phyloP scores from a whole-genome alignment of 164 flowering plant species.

The Amborella trichopoda region DNA sequence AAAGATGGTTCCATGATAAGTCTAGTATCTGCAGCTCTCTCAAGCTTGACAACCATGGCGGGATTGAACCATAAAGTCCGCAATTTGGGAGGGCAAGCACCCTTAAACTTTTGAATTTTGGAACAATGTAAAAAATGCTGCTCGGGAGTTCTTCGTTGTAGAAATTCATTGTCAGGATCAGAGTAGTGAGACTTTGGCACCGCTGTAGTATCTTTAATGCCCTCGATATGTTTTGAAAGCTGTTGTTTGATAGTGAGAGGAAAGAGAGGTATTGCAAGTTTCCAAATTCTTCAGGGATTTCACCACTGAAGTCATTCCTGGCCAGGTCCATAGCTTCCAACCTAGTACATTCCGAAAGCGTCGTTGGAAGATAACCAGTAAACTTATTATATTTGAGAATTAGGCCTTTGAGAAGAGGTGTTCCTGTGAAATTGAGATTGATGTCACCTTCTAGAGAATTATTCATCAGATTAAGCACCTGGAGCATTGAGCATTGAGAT shows the following conservation, averaged over 20 bases:
- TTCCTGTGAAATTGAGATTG: constrained; percentile 41
- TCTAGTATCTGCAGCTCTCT: constrained; percentile 50
- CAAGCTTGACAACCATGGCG: constrained; percentile 44
- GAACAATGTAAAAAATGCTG: constrained; percentile 24
- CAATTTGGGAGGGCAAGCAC: constrained; percentile 52
- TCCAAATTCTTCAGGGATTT: constrained; percentile 33
- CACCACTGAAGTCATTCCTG: constrained; percentile 41
- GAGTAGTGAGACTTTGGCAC: constrained; percentile 55
- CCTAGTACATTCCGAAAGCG: constrained; percentile 38
- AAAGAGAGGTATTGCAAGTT: constrained; percentile 40
- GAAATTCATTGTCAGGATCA: constrained; percentile 65
- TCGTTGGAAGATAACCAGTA: constrained; percentile 44
- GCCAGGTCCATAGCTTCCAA: constrained; percentile 54
- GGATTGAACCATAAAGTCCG: constrained; percentile 57
- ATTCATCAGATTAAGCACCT: constrained; percentile 57
- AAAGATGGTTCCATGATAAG: constrained; percentile 67
- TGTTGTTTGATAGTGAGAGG: constrained; percentile 74
- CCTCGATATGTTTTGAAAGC: constrained; percentile 32
- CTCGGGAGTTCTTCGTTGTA: constrained; percentile 52
- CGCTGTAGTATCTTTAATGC: constrained; percentile 45
- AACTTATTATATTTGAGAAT: constrained; percentile 74
- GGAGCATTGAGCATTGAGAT: constrained; percentile 36
- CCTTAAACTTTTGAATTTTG: constrained; percentile 39
- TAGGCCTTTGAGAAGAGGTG: constrained; percentile 41
- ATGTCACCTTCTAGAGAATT: constrained; percentile 47